A percentile compares a stretch with the other conserved stretches of the same genome.
phyloP scores from a whole-genome alignment of 176 grass and related monocot species.

The Panicum miliaceum region DNA sequence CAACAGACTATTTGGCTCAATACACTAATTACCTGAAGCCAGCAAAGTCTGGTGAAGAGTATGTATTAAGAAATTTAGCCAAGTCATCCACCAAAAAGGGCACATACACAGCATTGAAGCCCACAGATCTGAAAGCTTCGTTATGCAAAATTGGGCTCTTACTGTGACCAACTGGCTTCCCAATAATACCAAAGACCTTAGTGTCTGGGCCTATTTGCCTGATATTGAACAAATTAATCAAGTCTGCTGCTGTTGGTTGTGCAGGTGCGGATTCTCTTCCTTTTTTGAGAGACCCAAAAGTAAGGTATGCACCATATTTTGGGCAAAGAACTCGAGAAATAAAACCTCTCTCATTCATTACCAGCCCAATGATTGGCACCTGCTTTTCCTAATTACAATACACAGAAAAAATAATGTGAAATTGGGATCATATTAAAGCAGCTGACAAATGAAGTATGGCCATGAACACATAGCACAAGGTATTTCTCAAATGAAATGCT shows the following conservation, averaged over 20 bases:
- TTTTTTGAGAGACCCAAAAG: conserved; percentile 74
- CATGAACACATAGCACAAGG: conserved; percentile 33
- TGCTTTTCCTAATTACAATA: conserved; percentile 83
- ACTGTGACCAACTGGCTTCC: conserved; percentile 92
- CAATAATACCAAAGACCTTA: conserved; percentile 88
- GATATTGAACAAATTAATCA: conserved; percentile 85
- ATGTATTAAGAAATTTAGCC: conserved; percentile 76
- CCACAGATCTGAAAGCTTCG: conserved; percentile 82
- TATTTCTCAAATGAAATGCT: conserved; percentile 21
- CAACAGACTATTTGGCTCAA: conserved; percentile 14
- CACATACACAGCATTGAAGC: conserved; percentile 90
- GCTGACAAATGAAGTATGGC: conserved; percentile 28
- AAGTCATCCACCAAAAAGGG: conserved; percentile 96
- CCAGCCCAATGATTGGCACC: conserved; percentile 93
- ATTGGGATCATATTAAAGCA: conserved; percentile 38
- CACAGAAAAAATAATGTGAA: conserved; percentile 49
- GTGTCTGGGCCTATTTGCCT: conserved; percentile 71
- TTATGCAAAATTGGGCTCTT: conserved; percentile 96
- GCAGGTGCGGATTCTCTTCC: conserved; percentile 77
- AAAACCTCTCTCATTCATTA: conserved; percentile 92
- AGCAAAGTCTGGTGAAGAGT: conserved; percentile 90
- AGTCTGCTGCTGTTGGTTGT: conserved; percentile 72
- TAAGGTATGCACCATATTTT: conserved; percentile 95
- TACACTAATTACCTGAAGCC: conserved; percentile 82
- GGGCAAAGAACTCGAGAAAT: conserved; percentile 91